Base-by-base conservation (phyloP, 352 stramenopile genomes). In the Phytophthora tubulina region DNA sequence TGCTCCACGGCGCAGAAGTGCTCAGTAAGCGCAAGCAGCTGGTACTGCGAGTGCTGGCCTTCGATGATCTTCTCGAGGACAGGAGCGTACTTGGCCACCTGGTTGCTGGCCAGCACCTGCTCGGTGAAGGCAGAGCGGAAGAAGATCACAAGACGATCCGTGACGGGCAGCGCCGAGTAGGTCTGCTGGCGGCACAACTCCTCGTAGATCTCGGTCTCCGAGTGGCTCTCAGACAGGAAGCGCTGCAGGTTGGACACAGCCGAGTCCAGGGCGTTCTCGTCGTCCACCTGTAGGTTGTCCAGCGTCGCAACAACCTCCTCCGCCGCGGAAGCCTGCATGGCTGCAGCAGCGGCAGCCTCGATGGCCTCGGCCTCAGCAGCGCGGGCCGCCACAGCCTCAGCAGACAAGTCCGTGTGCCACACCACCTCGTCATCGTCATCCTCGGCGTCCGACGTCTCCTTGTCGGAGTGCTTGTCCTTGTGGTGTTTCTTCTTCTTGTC, bases 71-170 rank as follows among this genome's bases (percentile, higher is more conserved):
- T 88, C 72, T 95, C 86, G 6, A 98, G 82, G 17, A 96, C 90
- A 3, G 85, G 79, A 51, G 89, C 81, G 67, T 98, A 93, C 79
- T 97, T 96, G 57, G 76, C 77, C 6, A 94, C 86, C 65, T 98
- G 86, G 76, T 98, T 98, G 64, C 87, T 93, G 57, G 96, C 91
- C 59, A 98, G 89, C 55, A 98, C 96, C 67, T 97, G 78, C 53
- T 90, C 75, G 41, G 91, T 97, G 60, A 96, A 96, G 3, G 89
- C 86, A 9, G 94, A 92, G 62, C 86, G 90, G 79, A 98, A 91
- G 61, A 98, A 97, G 67, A 99, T 98, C 14, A 98, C 94, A 60
- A 98, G 87, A 68, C 95, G 96, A 67, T 99, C 94, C 52, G 96
- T 94, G 52, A 96, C 91, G 49, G 97, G 97, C 36, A 99, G 78